Conservation (phyloP, 345 rosid species). For the Linum trigynum region DNA sequence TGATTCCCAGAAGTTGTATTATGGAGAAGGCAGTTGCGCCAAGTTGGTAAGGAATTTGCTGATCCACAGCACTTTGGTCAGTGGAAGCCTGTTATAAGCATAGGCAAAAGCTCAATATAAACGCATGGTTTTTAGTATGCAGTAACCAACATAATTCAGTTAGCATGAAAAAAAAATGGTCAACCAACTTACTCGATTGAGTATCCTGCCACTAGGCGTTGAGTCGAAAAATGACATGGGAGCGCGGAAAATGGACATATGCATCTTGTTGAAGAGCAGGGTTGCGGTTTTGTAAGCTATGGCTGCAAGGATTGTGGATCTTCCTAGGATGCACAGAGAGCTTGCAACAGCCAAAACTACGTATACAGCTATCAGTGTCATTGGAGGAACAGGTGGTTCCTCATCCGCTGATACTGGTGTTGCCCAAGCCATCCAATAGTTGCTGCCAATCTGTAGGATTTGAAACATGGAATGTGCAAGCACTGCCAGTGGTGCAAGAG, state of each 20-base stretch:
- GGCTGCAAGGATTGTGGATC: conserved; percentile 43
- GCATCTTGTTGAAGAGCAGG: conserved; percentile 59
- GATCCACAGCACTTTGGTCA: conserved; percentile 61
- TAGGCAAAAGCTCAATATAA: background rate
- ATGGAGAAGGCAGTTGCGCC: conserved; percentile 37
- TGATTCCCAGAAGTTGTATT: conserved; percentile 57
- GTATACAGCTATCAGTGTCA: conserved; percentile 44
- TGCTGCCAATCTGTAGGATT: conserved; percentile 67
- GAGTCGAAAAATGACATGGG: conserved; percentile 82
- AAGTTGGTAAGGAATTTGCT: conserved; percentile 36
- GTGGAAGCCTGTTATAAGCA: conserved; percentile 55
- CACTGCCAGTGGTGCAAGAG: conserved; percentile 58
- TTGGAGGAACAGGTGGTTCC: conserved; percentile 39
- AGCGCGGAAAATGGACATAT: conserved; percentile 52
- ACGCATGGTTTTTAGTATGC: background rate
- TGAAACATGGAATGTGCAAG: conserved; percentile 54
- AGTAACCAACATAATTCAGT: no score
- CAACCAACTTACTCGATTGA: conserved; percentile 43
- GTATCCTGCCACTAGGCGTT: conserved; percentile 67
- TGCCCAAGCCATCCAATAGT: conserved; percentile 88
- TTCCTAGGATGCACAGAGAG: conserved; percentile 43
- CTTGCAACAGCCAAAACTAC: conserved; percentile 49
- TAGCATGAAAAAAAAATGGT: no score
- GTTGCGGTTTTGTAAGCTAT: conserved; percentile 66
- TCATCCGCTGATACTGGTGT: conserved; percentile 48